These are phyloP conservation scores for Aspergillus sp. DNA, from an alignment of 2,329 filamentous ascomycete genomes.

Conservation along the genomic window DNA sequence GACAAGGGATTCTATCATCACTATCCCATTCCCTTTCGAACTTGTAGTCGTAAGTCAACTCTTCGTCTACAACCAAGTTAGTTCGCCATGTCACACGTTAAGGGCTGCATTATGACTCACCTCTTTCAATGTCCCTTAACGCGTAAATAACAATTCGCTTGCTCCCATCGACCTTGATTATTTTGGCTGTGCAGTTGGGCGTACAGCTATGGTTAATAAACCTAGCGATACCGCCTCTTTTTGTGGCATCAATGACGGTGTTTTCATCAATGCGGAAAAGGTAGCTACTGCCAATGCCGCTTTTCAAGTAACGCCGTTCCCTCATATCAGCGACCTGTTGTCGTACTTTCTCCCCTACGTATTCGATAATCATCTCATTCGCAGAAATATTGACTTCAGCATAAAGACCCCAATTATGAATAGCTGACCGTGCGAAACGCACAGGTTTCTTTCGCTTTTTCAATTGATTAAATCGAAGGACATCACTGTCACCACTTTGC, in stretches of 20 bases:
- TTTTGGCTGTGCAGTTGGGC: constrained; percentile 98
- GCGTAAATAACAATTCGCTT: constrained; percentile 99
- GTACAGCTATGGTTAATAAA: constrained; percentile 99
- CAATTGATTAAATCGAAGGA: constrained; percentile 95
- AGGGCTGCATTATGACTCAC: constrained; percentile 58
- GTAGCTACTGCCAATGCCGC: constrained; percentile 95
- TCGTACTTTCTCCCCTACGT: constrained; percentile 94
- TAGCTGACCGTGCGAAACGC: constrained; percentile 94
- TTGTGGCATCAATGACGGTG: constrained; percentile 95
- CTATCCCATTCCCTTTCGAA: constrained; percentile 97
- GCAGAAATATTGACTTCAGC: constrained; percentile 96
- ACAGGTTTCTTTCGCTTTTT: constrained; percentile 99
- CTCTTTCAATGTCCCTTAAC: constrained; percentile 87
- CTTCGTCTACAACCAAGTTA: constrained; percentile 68
- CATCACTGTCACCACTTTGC: constrained; percentile 77
- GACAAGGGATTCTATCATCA: constrained; percentile 91
- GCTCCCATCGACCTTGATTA: constrained; percentile 97
- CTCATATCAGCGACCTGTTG: constrained; percentile 97
- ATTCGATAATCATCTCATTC: constrained; percentile 99
- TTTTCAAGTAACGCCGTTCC: constrained; percentile 88
- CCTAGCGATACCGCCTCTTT: constrained; percentile 94
- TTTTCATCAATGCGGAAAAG: constrained; percentile 98
- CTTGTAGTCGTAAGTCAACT: constrained; percentile 99
- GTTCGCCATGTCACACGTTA: neutral
- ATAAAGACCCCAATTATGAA: constrained; percentile 98